Evolutionary conservation across 805 yeast genomes (phyloP).

Genomic region (Lipomyces mesembrius): DNA sequence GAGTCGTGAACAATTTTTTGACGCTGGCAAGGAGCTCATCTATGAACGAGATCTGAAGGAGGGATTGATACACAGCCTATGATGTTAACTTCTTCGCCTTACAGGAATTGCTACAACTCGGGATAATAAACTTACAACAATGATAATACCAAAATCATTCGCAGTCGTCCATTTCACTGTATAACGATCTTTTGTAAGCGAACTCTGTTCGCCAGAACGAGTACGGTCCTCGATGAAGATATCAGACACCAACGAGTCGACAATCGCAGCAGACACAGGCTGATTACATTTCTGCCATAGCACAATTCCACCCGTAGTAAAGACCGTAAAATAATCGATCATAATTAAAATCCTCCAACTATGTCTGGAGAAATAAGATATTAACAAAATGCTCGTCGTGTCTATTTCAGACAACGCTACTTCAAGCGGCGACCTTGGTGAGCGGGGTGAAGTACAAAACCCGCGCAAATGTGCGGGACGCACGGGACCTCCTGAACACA

Average conservation of each 20-base stretch:
- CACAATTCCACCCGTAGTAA: slow-evolving; percentile 59
- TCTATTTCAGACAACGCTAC: background rate
- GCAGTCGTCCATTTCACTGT: slow-evolving; percentile 53
- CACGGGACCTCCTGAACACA: background rate
- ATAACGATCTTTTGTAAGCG: slow-evolving; percentile 47
- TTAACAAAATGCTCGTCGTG: background rate
- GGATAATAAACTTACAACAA: slow-evolving; percentile 37
- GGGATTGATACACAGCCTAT: slow-evolving; percentile 44
- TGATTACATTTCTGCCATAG: slow-evolving; percentile 53
- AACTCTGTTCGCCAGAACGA: slow-evolving; percentile 13
- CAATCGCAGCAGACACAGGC: slow-evolving; percentile 49
- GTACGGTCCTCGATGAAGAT: slow-evolving; percentile 50
- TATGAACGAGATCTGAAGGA: slow-evolving; percentile 45
- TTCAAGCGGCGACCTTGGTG: no score
- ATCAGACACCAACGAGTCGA: slow-evolving; percentile 57
- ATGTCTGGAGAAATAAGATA: background rate
- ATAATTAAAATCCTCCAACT: slow-evolving; percentile 32
- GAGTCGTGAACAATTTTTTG: slow-evolving; percentile 43
- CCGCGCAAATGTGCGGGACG: background rate
- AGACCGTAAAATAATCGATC: slow-evolving; percentile 57
- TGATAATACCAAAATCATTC: slow-evolving; percentile 52
- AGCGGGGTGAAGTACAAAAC: background rate
- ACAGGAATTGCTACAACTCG: background rate
- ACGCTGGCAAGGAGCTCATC: slow-evolving; percentile 45
- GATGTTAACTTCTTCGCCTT: background rate